A percentile compares a stretch with the other conserved stretches of the same genome.
Evolutionary conservation across 257 asterid genomes (phyloP).

Genomic region (Thymus quinquecostatus): DNA sequence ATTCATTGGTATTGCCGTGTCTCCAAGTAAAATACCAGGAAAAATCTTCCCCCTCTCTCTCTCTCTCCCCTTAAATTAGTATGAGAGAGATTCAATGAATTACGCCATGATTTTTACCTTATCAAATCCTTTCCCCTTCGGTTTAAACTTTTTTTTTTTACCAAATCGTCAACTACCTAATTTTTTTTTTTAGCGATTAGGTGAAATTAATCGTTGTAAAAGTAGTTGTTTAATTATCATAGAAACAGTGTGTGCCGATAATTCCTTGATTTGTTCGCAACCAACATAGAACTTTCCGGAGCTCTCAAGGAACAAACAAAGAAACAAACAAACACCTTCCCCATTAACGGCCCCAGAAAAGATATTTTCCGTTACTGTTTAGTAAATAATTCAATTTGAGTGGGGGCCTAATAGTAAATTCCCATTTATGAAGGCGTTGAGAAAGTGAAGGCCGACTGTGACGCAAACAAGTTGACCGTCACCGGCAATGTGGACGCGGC

Average conservation of each 20-base stretch:
- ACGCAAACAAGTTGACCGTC: slow-evolving; percentile 70
- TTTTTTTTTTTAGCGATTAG: background rate
- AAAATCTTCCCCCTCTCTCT: slow-evolving; percentile 4
- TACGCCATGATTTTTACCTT: background rate
- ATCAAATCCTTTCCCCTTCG: background rate
- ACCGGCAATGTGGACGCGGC: slow-evolving; percentile 84
- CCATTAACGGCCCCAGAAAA: slow-evolving; percentile 19
- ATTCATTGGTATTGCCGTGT: background rate
- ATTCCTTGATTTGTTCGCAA: slow-evolving; percentile 44
- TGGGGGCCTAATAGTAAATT: slow-evolving; percentile 20
- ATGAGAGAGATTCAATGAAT: background rate
- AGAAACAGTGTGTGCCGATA: slow-evolving; percentile 5
- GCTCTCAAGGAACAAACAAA: slow-evolving; percentile 42
- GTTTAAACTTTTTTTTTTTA: background rate
- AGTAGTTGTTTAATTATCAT: background rate
- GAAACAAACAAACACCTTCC: slow-evolving; percentile 7
- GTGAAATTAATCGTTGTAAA: background rate
- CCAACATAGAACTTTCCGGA: slow-evolving; percentile 46
- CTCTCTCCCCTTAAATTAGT: too few species aligned
- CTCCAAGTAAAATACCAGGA: slow-evolving; percentile 26
- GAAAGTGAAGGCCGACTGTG: slow-evolving; percentile 72
- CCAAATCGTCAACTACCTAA: background rate
- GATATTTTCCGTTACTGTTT: background rate
- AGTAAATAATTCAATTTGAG: background rate
- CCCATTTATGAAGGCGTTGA: slow-evolving; percentile 65